Evolutionary conservation across 2,329 filamentous ascomycete genomes (phyloP), one percentile per base, ranked within the genome.

Genomic region (Hypoxylon sp.): DNA sequence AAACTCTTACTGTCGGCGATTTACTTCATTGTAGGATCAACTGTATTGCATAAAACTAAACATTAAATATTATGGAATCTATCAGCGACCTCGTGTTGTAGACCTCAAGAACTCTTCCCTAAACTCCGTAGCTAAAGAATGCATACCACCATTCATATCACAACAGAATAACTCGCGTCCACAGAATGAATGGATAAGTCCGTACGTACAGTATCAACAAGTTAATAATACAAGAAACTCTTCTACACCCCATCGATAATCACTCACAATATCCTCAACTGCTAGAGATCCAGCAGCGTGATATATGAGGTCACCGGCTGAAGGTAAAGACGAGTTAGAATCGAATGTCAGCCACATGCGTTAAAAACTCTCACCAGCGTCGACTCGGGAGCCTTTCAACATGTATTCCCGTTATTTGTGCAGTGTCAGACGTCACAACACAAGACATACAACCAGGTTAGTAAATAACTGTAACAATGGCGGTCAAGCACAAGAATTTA

Each of bases 191-290:
- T 11, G 50, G 4, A 35, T 52, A 21, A 35, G 24, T 27, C 24
- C 3, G n/a, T 24, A 21, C 31, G 50, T 15, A 52, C n/a, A 21
- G 17, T 35, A 21, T 32, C 21, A 35, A 11, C 21, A 37, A 52
- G 50, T 17, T 52, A 37, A 52, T 52, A 3, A 52, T 52, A 39
- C 51, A 54, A 54, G 6, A 13, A 8, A 27, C 4, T 37, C 19
- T 31, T 7, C 47, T 31, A 3, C 32, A 27, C 11, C n/a, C 44
- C 24, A n/a, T 17, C 52, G 7, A 42, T 15, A 29, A 17, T 15
- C 19, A n/a, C 37, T 13, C 27, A 44, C 24, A 31, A 55, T 13
- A 4, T 37, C 39, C 19, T 21, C 8, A 21, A 44, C 39, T 17
- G 39, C 39, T 44, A 10, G 39, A 44, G n/a, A n/a, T 11, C 7